Base-by-base conservation (phyloP, 192 early-diverging fungal species). In the Thamnidium elegans region DNA sequence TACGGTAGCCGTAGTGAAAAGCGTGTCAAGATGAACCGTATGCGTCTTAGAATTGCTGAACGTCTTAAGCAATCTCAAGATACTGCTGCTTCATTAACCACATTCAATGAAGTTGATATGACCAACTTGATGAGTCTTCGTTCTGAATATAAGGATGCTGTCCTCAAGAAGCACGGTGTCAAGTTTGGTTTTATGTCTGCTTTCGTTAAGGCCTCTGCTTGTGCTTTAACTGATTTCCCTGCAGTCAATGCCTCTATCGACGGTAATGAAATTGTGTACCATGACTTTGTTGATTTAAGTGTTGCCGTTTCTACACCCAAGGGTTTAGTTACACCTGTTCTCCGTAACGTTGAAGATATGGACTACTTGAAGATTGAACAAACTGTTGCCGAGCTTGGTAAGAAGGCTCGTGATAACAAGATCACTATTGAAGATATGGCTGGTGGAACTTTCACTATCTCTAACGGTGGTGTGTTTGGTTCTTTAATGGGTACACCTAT, bases 91-190 rank as follows among this genome's bases (percentile, higher is more conserved):
- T 90, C 94, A 51, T 84, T 99, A 66, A 99, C 97, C 19, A 99
- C 97, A 39, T 99, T 99, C 81, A 99, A 99, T 82, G 97, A 99
- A 83, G 86, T 99, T 34, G 97, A 99, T 75, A 99, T 99, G 97
- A 90, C 86, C 74, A 91, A 90, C 78, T 75, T 99, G 50, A 95
- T 99, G 60, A 85, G 91, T 21, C 79, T 99, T 66, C 94, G 97
- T 65, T 83, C 84, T 62, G 86, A 84, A 72, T 97, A 97, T 88
- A 97, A 97, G 87, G 97, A 95, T 78, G 78, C 81, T 17, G 90
- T 97, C 45, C 67, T 94, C 63, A 95, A 97, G 81, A 90, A 95
- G 74, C 89, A 97, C 78, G 90, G 90, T 60, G 86, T 99, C 65
- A 96, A 96, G 83, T 86, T 99, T 55, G 97, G 97, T 26, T 99